Conservation (phyloP, 192 early-diverging fungal genomes). For the Lobosporangium transversale region DNA sequence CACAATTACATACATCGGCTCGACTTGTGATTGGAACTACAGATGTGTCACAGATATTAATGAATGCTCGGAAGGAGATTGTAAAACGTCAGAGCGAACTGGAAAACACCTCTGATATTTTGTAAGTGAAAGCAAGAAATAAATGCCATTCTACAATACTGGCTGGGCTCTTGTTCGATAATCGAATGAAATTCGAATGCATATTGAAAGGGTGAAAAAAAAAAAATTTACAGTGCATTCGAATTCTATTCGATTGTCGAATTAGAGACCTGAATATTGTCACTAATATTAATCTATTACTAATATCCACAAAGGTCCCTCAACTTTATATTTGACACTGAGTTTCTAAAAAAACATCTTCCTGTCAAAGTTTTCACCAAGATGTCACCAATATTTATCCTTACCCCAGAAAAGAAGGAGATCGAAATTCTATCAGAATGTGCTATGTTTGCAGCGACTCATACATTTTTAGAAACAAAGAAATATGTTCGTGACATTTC, state of each 20-base stretch:
- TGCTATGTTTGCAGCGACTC: background rate
- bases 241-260: too few species aligned
- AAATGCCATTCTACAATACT: background rate
- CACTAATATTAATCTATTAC: too few species aligned
- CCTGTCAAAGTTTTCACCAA: background rate
- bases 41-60: background rate
- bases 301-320: too few species aligned
- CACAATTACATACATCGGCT: background rate
- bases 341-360: background rate
- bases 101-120: background rate
- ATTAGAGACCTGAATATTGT: too few species aligned
- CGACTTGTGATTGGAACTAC: background rate
- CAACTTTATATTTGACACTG: background rate
- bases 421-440: background rate
- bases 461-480: background rate
- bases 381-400: background rate
- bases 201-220: too few species aligned
- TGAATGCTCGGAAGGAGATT: background rate
- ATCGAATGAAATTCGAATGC: too few species aligned
- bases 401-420: background rate
- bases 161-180: background rate
- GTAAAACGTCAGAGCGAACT: constrained; percentile 9
- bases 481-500: too few species aligned
- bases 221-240: background rate
- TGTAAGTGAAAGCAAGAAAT: constrained; percentile 1